These are phyloP conservation scores for Dittrichia graveolens DNA, from an alignment of 129 eudicot genomes.

Conservation along the genomic window DNA sequence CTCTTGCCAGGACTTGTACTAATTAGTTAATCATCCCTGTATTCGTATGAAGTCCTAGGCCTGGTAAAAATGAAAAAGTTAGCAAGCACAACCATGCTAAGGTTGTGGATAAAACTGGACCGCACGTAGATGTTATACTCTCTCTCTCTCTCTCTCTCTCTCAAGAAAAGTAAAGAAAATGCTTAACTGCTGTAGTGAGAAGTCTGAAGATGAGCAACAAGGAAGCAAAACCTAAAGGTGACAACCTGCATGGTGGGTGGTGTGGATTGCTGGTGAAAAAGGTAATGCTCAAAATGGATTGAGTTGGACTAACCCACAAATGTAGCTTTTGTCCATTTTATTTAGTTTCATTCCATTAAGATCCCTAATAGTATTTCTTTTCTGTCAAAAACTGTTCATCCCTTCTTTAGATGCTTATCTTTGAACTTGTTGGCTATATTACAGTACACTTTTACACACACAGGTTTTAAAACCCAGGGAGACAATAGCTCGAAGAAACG, in stretches of 20 bases:
- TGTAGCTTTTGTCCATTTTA: background rate
- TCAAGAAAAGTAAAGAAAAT: too few species aligned
- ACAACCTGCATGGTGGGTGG: too few species aligned
- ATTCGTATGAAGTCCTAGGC: background rate
- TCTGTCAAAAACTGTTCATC: too few species aligned
- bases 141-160: too few species aligned
- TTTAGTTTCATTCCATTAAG: too few species aligned
- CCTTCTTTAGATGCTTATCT: background rate
- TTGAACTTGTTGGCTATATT: background rate
- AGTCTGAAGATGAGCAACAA: too few species aligned
- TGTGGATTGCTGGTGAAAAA: too few species aligned
- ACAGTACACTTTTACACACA: background rate
- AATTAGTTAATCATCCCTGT: slow-evolving; percentile 23
- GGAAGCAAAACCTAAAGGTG: too few species aligned
- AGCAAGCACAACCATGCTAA: slow-evolving; percentile 11
- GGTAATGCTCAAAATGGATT: background rate
- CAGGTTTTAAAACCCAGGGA: background rate
- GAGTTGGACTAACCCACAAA: background rate
- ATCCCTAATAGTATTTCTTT: too few species aligned
- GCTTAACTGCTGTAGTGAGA: too few species aligned
- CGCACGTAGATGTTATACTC: background rate
- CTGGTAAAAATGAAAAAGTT: background rate
- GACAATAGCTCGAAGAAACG: slow-evolving; percentile 1
- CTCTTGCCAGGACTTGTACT: slow-evolving; percentile 74
- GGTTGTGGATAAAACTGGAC: background rate